Evolutionary conservation across 352 stramenopile species (phyloP).

Genomic region (Phytophthora brassicae): DNA sequence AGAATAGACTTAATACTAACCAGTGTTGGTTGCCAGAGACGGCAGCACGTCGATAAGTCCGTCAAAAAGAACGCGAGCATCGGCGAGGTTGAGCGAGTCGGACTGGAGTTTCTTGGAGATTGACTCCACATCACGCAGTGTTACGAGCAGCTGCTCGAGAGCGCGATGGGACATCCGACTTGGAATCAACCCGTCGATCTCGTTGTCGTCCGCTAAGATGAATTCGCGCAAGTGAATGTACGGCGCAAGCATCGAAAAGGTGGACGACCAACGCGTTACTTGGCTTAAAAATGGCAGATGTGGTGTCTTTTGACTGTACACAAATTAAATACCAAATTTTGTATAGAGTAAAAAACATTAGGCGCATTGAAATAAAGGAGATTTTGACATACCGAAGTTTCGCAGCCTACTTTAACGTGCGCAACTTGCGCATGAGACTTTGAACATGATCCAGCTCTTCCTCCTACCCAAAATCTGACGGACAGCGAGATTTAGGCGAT

Average conservation of each 20-base stretch:
- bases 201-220: conserved; percentile 10
- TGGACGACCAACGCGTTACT: conserved; percentile 5
- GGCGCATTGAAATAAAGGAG: not conserved
- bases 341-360: too few species aligned
- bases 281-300: not conserved
- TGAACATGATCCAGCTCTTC: conserved; percentile 35
- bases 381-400: not conserved
- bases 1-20: too few species aligned
- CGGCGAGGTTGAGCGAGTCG: too few species aligned
- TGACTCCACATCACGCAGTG: not conserved
- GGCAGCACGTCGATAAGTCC: too few species aligned
- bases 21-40: too few species aligned
- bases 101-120: conserved; percentile 4
- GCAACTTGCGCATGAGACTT: conserved; percentile 4
- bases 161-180: not conserved
- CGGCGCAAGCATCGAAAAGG: conserved; percentile 4
- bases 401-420: conserved; percentile 33
- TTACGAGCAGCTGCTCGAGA: not conserved
- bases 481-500: conserved; percentile 2
- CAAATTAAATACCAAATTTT: too few species aligned
- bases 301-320: too few species aligned
- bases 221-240: conserved; percentile 7
- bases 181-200: conserved; percentile 2
- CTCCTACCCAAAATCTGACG: too few species aligned
- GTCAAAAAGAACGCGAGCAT: too few species aligned